Evolutionary conservation across 73 alveolate species (phyloP), one percentile per base, ranked within the genome.

Genomic region (Tetrahymena borealis): DNA sequence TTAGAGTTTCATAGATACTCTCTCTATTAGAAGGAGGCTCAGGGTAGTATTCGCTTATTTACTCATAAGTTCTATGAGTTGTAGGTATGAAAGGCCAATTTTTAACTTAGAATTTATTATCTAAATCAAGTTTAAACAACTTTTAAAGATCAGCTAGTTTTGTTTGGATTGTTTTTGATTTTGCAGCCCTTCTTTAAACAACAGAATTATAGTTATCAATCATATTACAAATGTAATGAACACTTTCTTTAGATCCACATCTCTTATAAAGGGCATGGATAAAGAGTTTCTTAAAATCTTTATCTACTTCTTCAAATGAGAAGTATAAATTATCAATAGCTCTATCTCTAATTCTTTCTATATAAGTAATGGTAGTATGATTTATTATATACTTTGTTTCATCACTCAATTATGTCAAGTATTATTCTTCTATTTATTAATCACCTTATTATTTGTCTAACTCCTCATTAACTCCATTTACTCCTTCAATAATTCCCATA

Each of bases 21-120:
- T 93, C 90, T 3, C 90, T 91, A 28, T 60, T 60, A 60, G 85
- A 60, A 39, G 90, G 90, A 37, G 95, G 95, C 36, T 93, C 91
- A 3, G 95, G 95, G 20, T 93, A 91, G 43, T 93, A 93, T 10
- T 93, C 92, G 24, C 38, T 38, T 2, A 93, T 93, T 4, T 40
- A 90, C 28, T 93, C 39, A 93, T 93, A 93, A 9, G 95, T 79
- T 33, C 95, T 24, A 13, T 60, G 85, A 28, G n/a, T 60, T 15
- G 90, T 79, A 37, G 95, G 95, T 18, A 93, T 38, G 11, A 93
- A 60, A 33, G 95, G 95, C 95, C 95, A 93, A 39, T 39, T 85
- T 24, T 90, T 85, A 1, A 90, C 78, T 39, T 79, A 39, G 0
- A 93, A 91, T 78, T 93, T 93, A 32, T 39, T 36, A 38, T 93